Evolutionary conservation across 768 basidiomycete genomes (phyloP), one percentile per base, ranked within the genome.

Genomic region (Ramaria rubella): DNA sequence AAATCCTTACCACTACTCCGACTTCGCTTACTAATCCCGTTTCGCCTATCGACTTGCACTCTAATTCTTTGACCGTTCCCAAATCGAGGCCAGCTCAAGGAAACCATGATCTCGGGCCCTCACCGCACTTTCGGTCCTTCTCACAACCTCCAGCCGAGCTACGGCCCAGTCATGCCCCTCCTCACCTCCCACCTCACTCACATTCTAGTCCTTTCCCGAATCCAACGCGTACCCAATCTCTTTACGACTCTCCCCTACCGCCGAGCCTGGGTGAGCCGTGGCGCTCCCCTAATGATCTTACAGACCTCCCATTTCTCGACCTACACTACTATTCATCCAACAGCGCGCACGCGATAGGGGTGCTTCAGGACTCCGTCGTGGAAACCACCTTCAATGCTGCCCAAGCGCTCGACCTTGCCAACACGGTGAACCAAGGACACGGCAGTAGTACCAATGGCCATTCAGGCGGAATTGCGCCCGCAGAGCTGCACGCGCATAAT

Each of bases 251-350:
- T 46, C 57, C 34, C 30, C 55, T 61, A 65, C 61, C 15, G 59
- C 59, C 59, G 46, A 48, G 46, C 14, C 26, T 48, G 5, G 19
- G 36, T 40, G 52, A 54, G 59, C 59, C 66, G 36, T 72, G 70
- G 69, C 71, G 70, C 53, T 58, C 69, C 19, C 60, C 60, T 5
- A 67, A 67, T 45, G 70, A 72, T 43, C 58, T 70, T 45, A 75
- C 82, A 49, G 77, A 80, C 58, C 68, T 87, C 1, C 81, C 85
- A 2, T 89, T 86, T 69, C 73, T 89, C 54, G 87, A 89, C 65
- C 65, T 89, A 67, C 87, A 89, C 64, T 87, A 87, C 65, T 83
- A 83, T 58, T 73, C 73, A 60, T 64, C 63, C 53, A 58, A 54
- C 42, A 62, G 46, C 30, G 68, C 61, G 12, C 67, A 69, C 45